Base-by-base conservation (phyloP, 2,329 filamentous ascomycete species). In the Xylaria polymorpha region DNA sequence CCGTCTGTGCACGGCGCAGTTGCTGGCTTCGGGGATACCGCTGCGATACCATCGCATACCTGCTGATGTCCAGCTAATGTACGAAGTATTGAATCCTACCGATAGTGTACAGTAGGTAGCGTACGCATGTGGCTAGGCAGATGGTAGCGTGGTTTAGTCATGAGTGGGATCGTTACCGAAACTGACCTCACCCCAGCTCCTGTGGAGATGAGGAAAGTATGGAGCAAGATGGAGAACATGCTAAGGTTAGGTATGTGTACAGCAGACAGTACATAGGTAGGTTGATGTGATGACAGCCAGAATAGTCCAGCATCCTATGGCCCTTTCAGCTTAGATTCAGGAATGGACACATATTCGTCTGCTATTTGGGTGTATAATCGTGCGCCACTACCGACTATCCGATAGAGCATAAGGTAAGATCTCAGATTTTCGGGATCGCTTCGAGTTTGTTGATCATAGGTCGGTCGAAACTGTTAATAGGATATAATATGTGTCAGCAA, bases 1-100 rank as follows among this genome's bases (percentile, higher is more conserved):
- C 44, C 22, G 22, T 61, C 56, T 41, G 56, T 48, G 56, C 61
- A 61, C 61, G 56, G 56, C 46, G 55, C 61, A 57, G 35, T 29
- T 48, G 61, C 43, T 56, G 48, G 32, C 55, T 39, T 41, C 48
- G 29, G 59, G 57, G 35, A 41, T 46, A 43, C 55, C 22, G 22
- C 55, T 43, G 18, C 8, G 32, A 55, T 55, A 37, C 25, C 4
- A 4, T 29, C 25, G 50, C 10, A 37, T 55, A 37, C 32, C 10
- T 55, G 29, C 51, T 55, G 51, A 35, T 37, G 50, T 53, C 15
- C 50, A 12, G 20, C 44, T 48, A 48, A 20, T 50, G 10, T 37
- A 37, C 10, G 35, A 9, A 37, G 46, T 50, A 20, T 20, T 35
- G 32, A 37, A 35, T 55, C 32, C 29, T 20, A 25, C 50, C 29